Percentiles rank a stretch among this genome's conserved stretches.
Evolutionary conservation across 1,139 yeast species (phyloP).

Genomic region (Debaryomyces subglobosus): DNA sequence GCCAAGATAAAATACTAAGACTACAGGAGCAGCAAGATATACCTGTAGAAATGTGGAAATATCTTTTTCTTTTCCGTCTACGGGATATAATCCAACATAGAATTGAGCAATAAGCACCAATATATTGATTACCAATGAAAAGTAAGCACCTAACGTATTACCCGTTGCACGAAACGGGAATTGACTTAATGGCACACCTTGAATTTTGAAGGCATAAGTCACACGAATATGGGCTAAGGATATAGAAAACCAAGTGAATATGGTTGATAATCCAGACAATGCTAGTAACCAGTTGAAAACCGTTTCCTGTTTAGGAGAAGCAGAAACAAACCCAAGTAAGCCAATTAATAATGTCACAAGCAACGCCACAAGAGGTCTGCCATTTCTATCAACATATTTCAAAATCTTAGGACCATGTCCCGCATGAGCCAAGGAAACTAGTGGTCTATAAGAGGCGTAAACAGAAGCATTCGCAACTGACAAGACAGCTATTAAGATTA

Average conservation of each 20-base stretch:
- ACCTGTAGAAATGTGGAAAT: constrained; percentile 34
- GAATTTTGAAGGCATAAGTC: constrained; percentile 1
- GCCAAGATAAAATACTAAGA: constrained; percentile 27
- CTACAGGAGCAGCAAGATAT: constrained; percentile 34
- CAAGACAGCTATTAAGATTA: constrained; percentile 33
- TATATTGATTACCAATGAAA: constrained; percentile 31
- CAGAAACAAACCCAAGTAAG: constrained; percentile 36
- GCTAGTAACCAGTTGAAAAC: constrained; percentile 43
- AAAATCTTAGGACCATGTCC: constrained; percentile 38
- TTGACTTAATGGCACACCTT: not conserved
- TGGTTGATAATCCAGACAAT: constrained; percentile 39
- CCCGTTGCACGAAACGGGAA: constrained; percentile 28
- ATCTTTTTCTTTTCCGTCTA: constrained; percentile 24
- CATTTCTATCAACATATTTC: constrained; percentile 22
- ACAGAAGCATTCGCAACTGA: constrained; percentile 40
- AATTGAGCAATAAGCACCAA: constrained; percentile 38
- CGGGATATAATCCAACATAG: constrained; percentile 35
- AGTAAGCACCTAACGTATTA: constrained; percentile 39
- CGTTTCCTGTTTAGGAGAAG: constrained; percentile 29
- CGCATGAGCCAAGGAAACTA: constrained; percentile 35
- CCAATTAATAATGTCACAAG: constrained; percentile 33
- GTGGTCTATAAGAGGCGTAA: constrained; percentile 35
- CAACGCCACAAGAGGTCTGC: constrained; percentile 35
- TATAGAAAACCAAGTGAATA: constrained; percentile 42
- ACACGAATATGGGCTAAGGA: constrained; percentile 31